Evolutionary conservation across 805 yeast species (phyloP).

Genomic region (Suhomyces kilbournensis): DNA sequence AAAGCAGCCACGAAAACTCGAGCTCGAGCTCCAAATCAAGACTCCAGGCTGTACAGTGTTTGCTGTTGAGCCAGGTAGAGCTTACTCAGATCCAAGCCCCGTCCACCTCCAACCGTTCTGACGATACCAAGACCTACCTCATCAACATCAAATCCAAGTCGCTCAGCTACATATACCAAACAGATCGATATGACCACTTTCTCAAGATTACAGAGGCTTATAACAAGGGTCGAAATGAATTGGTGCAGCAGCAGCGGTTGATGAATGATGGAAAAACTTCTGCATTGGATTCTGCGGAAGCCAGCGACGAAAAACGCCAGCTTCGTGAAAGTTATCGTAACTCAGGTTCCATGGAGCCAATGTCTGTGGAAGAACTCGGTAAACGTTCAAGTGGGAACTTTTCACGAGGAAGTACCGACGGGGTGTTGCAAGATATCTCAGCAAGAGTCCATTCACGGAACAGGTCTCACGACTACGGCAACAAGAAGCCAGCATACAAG

Average conservation of each 20-base stretch:
- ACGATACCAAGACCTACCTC: conserved; percentile 29
- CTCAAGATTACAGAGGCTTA: conserved; percentile 52
- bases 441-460: conserved; percentile 61
- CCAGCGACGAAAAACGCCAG: conserved; percentile 37
- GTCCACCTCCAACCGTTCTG: conserved; percentile 9
- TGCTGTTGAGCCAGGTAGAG: conserved; percentile 66
- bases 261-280: conserved; percentile 13
- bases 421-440: conserved; percentile 54
- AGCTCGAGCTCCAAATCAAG: conserved; percentile 27
- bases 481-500: conserved; percentile 10
- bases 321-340: conserved; percentile 46
- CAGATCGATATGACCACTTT: conserved; percentile 58
- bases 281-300: conserved; percentile 12
- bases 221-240: conserved; percentile 59
- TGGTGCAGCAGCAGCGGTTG: conserved; percentile 28
- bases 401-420: conserved; percentile 33
- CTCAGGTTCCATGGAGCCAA: conserved; percentile 44
- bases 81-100: conserved; percentile 39
- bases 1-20: conserved; percentile 29
- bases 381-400: conserved; percentile 24
- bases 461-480: conserved; percentile 45
- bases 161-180: conserved; percentile 54
- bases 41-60: conserved; percentile 71
- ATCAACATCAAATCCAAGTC: conserved; percentile 49
- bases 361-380: conserved; percentile 24